Evolutionary conservation across 306 rosid species (phyloP), one percentile per base, ranked within the genome.

Genomic region (Sindora glabra): DNA sequence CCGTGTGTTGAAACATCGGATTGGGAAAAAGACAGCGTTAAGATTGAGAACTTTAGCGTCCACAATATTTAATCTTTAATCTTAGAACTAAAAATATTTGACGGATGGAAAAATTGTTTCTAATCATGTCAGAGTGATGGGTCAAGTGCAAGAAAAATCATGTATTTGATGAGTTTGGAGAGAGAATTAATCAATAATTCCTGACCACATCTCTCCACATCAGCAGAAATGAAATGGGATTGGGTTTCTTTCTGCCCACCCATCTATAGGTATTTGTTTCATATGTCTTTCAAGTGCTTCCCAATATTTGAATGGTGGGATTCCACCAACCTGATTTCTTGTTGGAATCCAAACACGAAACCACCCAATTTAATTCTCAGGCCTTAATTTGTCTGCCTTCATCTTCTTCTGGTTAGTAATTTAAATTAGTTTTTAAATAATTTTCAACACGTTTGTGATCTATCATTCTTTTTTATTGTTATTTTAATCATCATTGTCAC

Each of bases 291-390:
- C 22, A 48, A 54, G 61, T 78, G 79, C 73, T 60, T 71, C 71
- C 70, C 51, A 33, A 50, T 48, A 60, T 55, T 49, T 65, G 41
- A 41, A 12, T 54, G 74, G 84, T 81, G 88, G 72, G 74, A 78
- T 68, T 81, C 86, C 86, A 80, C 90, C 83, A 72, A 78, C 34
- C 60, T 57, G 23, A 54, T 58, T 50, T 54, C 54, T 74, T 50
- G 68, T 66, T 86, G 95, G 87, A 81, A 53, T 86, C 95, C 90
- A 64, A 80, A 81, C 67, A 68, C 74, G 87, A 80, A 86, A 78
- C 75, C 95, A 86, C 87, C 72, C 76, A 74, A 84, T 81, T 83
- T 76, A 32, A 34, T 65, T 49, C 59, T 51, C 29, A 65, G 73
- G 72, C 71, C 63, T n/a, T n/a, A n/a, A 49, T 60, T 55, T 68